A percentile compares a stretch with the other conserved stretches of the same genome.
These are phyloP conservation scores for Microstroma glucosiphilum DNA, from an alignment of 1,284 basidiomycete species.

Conservation along the genomic window DNA sequence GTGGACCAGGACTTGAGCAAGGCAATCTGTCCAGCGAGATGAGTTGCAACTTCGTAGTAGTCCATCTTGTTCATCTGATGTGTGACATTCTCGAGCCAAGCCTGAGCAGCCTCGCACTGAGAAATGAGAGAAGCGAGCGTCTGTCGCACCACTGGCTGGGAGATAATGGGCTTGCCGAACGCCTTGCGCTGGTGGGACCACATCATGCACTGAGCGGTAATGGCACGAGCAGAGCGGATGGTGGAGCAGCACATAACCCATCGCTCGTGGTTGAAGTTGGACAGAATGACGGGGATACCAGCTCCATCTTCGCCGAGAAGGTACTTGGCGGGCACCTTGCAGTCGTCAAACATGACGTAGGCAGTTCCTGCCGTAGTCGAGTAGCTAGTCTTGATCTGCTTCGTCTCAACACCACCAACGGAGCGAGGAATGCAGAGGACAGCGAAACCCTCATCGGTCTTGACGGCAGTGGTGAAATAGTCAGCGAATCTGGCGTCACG, in stretches of 20 bases:
- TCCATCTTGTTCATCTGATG: conserved; percentile 78
- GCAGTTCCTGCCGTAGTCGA: conserved; percentile 59
- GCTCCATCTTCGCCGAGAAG: conserved; percentile 75
- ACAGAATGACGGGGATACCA: conserved; percentile 68
- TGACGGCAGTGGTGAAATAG: conserved; percentile 55
- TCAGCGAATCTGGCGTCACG: conserved; percentile 36
- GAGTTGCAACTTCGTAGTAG: conserved; percentile 64
- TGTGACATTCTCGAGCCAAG: conserved; percentile 82
- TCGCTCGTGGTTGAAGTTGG: conserved; percentile 54
- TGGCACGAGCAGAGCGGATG: conserved; percentile 56
- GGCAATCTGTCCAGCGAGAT: conserved; percentile 63
- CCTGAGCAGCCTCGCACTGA: conserved; percentile 72
- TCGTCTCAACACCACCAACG: conserved; percentile 65
- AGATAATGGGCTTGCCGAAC: conserved; percentile 61
- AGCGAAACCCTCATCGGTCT: conserved; percentile 68
- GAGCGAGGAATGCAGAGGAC: conserved; percentile 64
- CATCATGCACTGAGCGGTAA: conserved; percentile 42
- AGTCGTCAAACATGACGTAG: conserved; percentile 80
- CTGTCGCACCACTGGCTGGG: conserved; percentile 73
- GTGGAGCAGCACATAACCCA: conserved; percentile 67
- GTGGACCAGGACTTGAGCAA: conserved; percentile 61
- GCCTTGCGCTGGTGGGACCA: conserved; percentile 51
- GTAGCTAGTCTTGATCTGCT: conserved; percentile 63
- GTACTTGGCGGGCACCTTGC: conserved; percentile 76
- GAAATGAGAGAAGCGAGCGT: conserved; percentile 82